Base-by-base conservation (phyloP, 2,329 filamentous ascomycete genomes). In the Cladosporium sp. region DNA sequence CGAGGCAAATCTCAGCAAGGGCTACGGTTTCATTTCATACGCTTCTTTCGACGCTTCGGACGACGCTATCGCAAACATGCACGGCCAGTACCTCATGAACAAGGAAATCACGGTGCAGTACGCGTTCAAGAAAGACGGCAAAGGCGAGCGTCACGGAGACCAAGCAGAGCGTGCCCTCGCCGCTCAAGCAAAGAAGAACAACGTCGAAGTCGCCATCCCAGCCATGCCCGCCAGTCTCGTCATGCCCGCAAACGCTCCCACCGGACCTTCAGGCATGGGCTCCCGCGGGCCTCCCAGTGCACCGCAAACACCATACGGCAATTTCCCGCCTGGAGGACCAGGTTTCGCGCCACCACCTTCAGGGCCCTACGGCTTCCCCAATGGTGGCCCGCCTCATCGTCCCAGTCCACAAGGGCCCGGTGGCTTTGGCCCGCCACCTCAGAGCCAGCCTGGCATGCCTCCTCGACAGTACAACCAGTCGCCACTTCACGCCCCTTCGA, bases 61-160 rank as follows among this genome's bases (percentile, higher is more conserved):
- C 75, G 90, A 92, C 68, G 93, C 95, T 50, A 92, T 96, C 69
- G 86, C 89, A 70, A 95, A 94, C 77, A 93, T 99, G 90, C 91
- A 97, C 77, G 92, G 92, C 61, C 93, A 98, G 81, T 98, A 95
- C 79, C 87, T 99, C 67, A 93, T 96, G 84, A 97, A 95, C 83
- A 97, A 97, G 81, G 91, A 97, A 78, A 90, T 98, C 72, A 91
- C 91, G 2, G 95, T 99, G 53, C 94, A 98, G 79, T 99, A 98
- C 78, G 95, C 95, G 46, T 98, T 97, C 86, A 99, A 99, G 85
- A 98, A 98, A 80, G 95, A 99, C 75, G 95, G 95, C 71, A 97
- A 97, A 81, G 94, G 94, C 72, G 94, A 98, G 81, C 85, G 95
- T 66, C 95, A 99, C 76, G 95, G 95, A 73, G 95, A 99, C 77